Percentiles rank a stretch among this genome's conserved stretches.
phyloP scores from a whole-genome alignment of 176 grass and related monocot species.

The Oryza nivara region DNA sequence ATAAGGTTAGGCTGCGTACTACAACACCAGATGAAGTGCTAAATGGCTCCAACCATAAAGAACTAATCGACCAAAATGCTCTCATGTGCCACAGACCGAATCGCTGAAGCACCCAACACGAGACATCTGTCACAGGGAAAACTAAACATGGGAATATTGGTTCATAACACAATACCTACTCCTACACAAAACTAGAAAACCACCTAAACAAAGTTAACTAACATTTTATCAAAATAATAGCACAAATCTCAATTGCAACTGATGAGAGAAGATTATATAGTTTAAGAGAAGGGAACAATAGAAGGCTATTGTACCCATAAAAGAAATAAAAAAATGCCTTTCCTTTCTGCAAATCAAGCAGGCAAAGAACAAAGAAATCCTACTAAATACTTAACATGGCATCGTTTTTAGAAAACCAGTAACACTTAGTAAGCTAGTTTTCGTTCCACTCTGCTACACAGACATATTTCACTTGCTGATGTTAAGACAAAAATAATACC shows the following conservation, averaged over 20 bases:
- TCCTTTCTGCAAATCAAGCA: conserved; percentile 25
- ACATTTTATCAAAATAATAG: not conserved
- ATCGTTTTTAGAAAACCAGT: not conserved
- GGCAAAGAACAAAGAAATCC: not conserved
- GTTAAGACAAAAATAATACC: conserved; percentile 3
- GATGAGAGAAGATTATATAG: not conserved
- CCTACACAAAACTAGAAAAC: not conserved
- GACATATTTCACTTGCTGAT: not conserved
- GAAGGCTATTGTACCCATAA: not conserved
- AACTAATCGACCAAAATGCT: not conserved
- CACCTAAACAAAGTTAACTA: not conserved
- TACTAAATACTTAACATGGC: not conserved
- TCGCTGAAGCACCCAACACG: not conserved
- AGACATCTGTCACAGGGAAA: not conserved
- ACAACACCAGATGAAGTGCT: not conserved
- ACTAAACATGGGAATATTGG: not conserved
- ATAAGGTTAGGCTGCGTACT: not conserved
- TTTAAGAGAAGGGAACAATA: not conserved
- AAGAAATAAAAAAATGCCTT: not conserved
- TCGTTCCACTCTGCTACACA: not conserved
- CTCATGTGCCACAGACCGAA: not conserved
- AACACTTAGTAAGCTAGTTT: not conserved
- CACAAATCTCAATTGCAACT: not conserved
- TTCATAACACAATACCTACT: not conserved
- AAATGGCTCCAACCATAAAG: not conserved